Percentiles rank a stretch among this genome's conserved stretches.
phyloP scores from a whole-genome alignment of 2,329 filamentous ascomycete species.

The Dothistroma septosporum region DNA sequence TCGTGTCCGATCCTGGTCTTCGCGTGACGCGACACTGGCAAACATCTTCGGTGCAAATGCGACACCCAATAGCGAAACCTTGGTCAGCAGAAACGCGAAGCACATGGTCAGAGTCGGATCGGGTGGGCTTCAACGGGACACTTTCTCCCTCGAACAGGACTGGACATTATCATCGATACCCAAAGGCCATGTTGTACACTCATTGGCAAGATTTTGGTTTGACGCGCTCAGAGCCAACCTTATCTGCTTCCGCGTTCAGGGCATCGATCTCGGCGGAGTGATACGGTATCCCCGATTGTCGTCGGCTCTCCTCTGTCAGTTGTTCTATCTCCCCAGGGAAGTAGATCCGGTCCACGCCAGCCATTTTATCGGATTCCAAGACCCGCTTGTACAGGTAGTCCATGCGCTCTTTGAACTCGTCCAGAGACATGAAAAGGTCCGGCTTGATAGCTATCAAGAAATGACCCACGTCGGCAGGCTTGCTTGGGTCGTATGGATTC shows the following conservation, averaged over 20 bases:
- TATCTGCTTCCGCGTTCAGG: slow-evolving; percentile 50
- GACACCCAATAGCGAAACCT: neutral
- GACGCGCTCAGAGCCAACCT: slow-evolving; percentile 34
- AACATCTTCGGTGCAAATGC: neutral
- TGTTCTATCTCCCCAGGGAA: slow-evolving; percentile 58
- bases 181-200: neutral
- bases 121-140: neutral
- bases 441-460: slow-evolving; percentile 37
- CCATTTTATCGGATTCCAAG: slow-evolving; percentile 50
- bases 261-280: slow-evolving; percentile 46
- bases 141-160: too few relatives aligned
- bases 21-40: neutral
- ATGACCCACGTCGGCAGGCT: slow-evolving; percentile 42
- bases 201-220: neutral
- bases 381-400: slow-evolving; percentile 56
- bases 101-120: too few relatives aligned
- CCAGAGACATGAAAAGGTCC: slow-evolving; percentile 35
- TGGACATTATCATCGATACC: too few relatives aligned
- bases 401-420: slow-evolving; percentile 45
- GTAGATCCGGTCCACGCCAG: slow-evolving; percentile 53
- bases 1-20: neutral
- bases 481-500: slow-evolving; percentile 63
- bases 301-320: slow-evolving; percentile 42
- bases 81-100: neutral
- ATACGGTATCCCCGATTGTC: slow-evolving; percentile 47